Base-by-base conservation (phyloP, 2,329 filamentous ascomycete genomes). In the Ilyonectria sp. region DNA sequence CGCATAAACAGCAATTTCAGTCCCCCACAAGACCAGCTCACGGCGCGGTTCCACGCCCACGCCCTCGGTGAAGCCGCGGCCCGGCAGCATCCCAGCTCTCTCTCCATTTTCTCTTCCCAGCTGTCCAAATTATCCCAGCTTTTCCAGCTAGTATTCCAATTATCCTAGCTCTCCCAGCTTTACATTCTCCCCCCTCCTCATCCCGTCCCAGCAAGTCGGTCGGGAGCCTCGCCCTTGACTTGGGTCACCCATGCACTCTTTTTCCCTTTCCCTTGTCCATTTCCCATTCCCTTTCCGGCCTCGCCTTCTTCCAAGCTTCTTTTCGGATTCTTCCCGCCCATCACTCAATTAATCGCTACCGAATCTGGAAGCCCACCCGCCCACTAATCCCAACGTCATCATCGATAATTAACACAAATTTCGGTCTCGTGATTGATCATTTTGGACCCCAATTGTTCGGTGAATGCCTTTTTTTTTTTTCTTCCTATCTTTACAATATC, bases 1-100 rank as follows among this genome's bases (percentile, higher is more conserved):
- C 75, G 74, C 74, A 76, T 76, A 74, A 76, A 76, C 54, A 60
- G 26, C 73, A 76, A 76, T 76, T 76, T 76, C 69, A 75, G 61
- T 76, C 61, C 68, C 73, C 73, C 74, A 74, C 74, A 69, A 63
- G 67, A 64, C 69, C 69, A 70, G 54, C 70, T 72, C 70, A 71
- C 69, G 73, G 76, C 75, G 74, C 72, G 61, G 68, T 74, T 76
- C 71, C 73, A 74, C 75, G 76, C 74, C 75, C 72, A 73, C 73
- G 69, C 74, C 74, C 72, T 77, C 76, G 76, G 75, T 75, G 69
- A 76, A 69, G 68, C 75, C 75, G 75, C 68, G 58, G 60, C 56
- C 67, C 60, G 53, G 53, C 56, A 68, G 46, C 65, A 64, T 43
- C 71, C 71, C 61, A 61, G 69, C 54, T 49, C 9, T 53, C 29